A percentile compares a stretch with the other conserved stretches of the same genome.
Evolutionary conservation across 1,139 yeast species (phyloP).

Genomic region (Yamadazyma triangularis): DNA sequence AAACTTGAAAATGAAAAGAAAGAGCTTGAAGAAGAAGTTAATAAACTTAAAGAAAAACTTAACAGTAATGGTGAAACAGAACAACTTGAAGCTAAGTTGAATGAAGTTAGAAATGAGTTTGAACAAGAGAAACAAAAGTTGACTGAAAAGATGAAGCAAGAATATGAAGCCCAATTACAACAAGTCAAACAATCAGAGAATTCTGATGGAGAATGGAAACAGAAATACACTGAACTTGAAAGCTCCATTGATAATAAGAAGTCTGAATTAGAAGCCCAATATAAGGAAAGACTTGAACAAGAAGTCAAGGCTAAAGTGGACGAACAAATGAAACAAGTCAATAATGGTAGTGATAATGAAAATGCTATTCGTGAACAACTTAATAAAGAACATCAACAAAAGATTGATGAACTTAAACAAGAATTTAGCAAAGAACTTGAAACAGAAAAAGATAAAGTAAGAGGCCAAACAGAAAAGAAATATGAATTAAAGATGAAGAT

Average conservation of each 20-base stretch:
- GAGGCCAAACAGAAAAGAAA: slow-evolving; percentile 34
- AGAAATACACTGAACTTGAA: slow-evolving; percentile 16
- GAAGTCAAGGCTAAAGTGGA: slow-evolving; percentile 3
- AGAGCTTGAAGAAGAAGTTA: slow-evolving; percentile 6
- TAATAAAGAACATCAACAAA: slow-evolving; percentile 14
- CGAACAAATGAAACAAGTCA: slow-evolving; percentile 8
- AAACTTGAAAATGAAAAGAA: slow-evolving; percentile 8
- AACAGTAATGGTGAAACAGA: slow-evolving; percentile 8
- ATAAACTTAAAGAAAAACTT: slow-evolving; percentile 14
- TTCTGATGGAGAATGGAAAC: slow-evolving; percentile 8
- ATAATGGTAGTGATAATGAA: slow-evolving; percentile 8
- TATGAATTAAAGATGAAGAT: slow-evolving; percentile 39
- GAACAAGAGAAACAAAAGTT: slow-evolving; percentile 10
- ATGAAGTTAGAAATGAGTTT: slow-evolving; percentile 10
- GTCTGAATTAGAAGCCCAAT: slow-evolving; percentile 17
- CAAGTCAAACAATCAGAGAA: not conserved
- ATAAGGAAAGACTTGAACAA: slow-evolving; percentile 14
- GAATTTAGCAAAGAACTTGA: slow-evolving; percentile 27
- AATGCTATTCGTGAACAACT: slow-evolving; percentile 6
- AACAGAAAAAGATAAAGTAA: slow-evolving; percentile 26
- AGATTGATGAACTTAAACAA: slow-evolving; percentile 22
- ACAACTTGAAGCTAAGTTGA: slow-evolving; percentile 11
- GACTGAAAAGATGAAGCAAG: slow-evolving; percentile 2
- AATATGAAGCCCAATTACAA: slow-evolving; percentile 9
- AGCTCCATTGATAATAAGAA: slow-evolving; percentile 15